Evolutionary conservation across 2,329 filamentous ascomycete species (phyloP).

Genomic region (Colletotrichum eremochloae): DNA sequence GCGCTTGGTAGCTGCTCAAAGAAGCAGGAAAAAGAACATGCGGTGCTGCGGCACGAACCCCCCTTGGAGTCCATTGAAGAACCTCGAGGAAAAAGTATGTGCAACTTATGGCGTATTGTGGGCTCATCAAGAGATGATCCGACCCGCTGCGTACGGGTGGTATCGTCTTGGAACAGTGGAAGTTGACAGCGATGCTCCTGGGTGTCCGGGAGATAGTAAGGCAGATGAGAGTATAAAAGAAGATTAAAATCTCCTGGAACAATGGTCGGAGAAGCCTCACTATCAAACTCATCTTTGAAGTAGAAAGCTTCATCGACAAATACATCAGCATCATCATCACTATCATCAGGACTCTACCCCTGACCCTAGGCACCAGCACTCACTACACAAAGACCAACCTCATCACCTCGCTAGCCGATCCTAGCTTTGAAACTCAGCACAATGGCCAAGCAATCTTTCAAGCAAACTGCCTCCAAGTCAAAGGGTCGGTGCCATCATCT

Average conservation of each 20-base stretch:
- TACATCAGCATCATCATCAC: background rate
- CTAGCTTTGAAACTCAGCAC: background rate
- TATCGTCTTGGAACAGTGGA: too few species aligned
- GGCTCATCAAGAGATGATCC: background rate
- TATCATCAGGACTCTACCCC: background rate
- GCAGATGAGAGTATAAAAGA: background rate
- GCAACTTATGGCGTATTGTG: constrained; percentile 14
- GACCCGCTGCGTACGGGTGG: background rate
- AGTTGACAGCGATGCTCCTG: background rate
- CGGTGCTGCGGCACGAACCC: background rate
- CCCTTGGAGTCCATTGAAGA: constrained; percentile 6
- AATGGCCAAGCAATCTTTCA: constrained; percentile 26
- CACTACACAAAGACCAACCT: background rate
- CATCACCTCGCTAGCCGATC: background rate
- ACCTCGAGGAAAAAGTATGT: constrained; percentile 19
- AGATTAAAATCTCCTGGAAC: background rate
- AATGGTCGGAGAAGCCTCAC: background rate
- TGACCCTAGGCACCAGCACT: too few species aligned
- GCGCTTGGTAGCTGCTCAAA: background rate
- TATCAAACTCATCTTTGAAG: background rate
- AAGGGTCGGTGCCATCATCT: background rate
- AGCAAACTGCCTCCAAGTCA: constrained; percentile 24
- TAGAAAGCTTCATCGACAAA: background rate
- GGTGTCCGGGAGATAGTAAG: too few species aligned
- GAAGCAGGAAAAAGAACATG: constrained; percentile 10